These are phyloP conservation scores for Trypanosoma boissoni DNA, from an alignment of 208 protist species.

Conservation along the genomic window DNA sequence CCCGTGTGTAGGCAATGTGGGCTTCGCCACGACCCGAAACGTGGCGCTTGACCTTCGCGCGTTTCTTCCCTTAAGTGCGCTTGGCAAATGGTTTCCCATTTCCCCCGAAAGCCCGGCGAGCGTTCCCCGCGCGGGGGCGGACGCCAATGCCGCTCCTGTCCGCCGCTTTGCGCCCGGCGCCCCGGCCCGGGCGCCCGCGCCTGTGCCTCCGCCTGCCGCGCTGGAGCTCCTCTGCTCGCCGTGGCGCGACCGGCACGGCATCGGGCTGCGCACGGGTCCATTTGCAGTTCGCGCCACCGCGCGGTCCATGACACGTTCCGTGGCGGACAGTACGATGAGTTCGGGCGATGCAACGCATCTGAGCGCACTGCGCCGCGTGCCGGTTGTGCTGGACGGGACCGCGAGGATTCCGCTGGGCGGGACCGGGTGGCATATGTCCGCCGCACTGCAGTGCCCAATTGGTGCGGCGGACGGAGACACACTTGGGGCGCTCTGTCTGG, in stretches of 20 bases:
- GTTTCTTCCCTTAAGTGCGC: slow-evolving; percentile 42
- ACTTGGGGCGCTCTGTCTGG: not conserved
- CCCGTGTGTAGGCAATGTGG: slow-evolving; percentile 33
- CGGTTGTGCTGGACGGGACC: not conserved
- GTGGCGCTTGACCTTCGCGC: slow-evolving; percentile 35
- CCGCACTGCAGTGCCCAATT: not conserved
- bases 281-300: slow-evolving; percentile 17
- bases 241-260: not conserved
- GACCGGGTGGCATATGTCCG: not conserved
- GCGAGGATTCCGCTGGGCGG: not conserved
- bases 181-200: not conserved
- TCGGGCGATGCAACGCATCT: not conserved
- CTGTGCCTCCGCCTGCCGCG: slow-evolving; percentile 5
- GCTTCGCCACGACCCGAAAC: slow-evolving; percentile 42
- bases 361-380: not conserved
- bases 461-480: not conserved
- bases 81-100: too few species aligned
- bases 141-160: slow-evolving; percentile 1
- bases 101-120: too few species aligned
- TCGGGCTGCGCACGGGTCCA: slow-evolving; percentile 12
- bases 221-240: slow-evolving; percentile 20
- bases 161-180: not conserved
- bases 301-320: not conserved
- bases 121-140: too few species aligned
- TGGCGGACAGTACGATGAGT: not conserved